Evolutionary conservation across 805 yeast species (phyloP).

Genomic region (Spathaspora girioi): DNA sequence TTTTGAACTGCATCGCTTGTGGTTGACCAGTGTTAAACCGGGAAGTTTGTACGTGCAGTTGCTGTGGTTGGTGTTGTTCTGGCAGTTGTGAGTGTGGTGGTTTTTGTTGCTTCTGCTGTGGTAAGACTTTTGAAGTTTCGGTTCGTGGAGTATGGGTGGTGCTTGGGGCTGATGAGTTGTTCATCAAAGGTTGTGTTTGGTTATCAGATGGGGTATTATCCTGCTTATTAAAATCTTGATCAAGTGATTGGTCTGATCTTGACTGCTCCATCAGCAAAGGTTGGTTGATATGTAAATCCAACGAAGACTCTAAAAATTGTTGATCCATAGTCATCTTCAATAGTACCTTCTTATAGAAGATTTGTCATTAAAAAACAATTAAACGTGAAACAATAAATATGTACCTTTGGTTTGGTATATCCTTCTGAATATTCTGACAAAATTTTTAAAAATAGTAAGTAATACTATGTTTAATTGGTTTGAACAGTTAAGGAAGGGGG

Average conservation of each 20-base stretch:
- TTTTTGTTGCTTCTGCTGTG: neutral
- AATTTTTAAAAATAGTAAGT: too few relatives aligned
- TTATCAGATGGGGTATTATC: slow-evolving; percentile 2
- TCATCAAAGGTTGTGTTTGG: neutral
- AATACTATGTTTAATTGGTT: too few relatives aligned
- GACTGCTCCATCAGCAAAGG: slow-evolving; percentile 9
- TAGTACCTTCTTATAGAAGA: neutral
- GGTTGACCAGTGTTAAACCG: neutral
- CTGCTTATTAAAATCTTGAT: slow-evolving; percentile 11
- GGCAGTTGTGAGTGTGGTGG: neutral
- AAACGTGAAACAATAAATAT: neutral
- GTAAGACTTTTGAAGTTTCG: neutral
- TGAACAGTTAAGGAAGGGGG: too few relatives aligned
- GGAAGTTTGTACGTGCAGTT: slow-evolving; percentile 3
- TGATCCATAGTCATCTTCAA: slow-evolving; percentile 5
- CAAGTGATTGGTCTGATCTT: neutral
- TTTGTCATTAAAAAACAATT: neutral
- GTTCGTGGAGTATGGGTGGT: neutral
- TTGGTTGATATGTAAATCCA: slow-evolving; percentile 11
- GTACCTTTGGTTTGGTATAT: neutral
- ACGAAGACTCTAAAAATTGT: slow-evolving; percentile 9
- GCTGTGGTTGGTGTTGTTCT: neutral
- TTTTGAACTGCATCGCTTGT: neutral
- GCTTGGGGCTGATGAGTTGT: slow-evolving; percentile 1
- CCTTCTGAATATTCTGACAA: too few relatives aligned